phyloP scores from a whole-genome alignment of 2,329 filamentous ascomycete genomes.

The Penicillium sp. region DNA sequence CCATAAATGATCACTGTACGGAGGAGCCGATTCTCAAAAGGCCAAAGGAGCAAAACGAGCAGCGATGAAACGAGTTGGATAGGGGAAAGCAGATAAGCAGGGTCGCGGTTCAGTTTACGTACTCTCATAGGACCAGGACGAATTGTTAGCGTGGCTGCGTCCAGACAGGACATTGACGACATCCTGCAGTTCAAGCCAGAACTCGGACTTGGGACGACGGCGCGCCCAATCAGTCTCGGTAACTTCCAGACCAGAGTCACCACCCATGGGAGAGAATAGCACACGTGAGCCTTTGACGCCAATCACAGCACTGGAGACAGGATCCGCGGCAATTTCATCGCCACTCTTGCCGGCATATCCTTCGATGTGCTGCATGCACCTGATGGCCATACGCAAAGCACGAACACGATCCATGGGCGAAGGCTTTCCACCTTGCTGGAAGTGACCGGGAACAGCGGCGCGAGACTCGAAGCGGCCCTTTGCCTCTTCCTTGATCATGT shows the following conservation, averaged over 20 bases:
- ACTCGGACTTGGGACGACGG: slow-evolving; percentile 75
- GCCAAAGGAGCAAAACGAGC: neutral
- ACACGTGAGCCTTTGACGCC: slow-evolving; percentile 88
- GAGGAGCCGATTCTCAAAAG: neutral
- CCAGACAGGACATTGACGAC: slow-evolving; percentile 84
- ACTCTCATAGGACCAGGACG: slow-evolving; percentile 33
- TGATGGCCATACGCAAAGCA: slow-evolving; percentile 86
- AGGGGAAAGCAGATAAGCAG: neutral
- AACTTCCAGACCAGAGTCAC: slow-evolving; percentile 65
- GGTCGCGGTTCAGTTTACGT: slow-evolving; percentile 17
- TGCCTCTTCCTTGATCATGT: slow-evolving; percentile 92
- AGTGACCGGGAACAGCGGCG: slow-evolving; percentile 87
- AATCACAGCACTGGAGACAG: slow-evolving; percentile 75
- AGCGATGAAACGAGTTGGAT: neutral
- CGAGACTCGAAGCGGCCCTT: slow-evolving; percentile 89
- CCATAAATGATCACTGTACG: neutral
- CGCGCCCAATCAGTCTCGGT: slow-evolving; percentile 91
- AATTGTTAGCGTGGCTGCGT: slow-evolving; percentile 48
- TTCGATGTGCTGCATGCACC: slow-evolving; percentile 90
- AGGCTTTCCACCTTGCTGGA: slow-evolving; percentile 89
- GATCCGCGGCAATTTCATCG: slow-evolving; percentile 68
- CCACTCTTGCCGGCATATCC: slow-evolving; percentile 64
- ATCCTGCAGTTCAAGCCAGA: slow-evolving; percentile 77
- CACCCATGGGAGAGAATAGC: slow-evolving; percentile 75
- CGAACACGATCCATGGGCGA: slow-evolving; percentile 95